Base-by-base conservation (phyloP, 2,329 filamentous ascomycete species). In the Dendrostoma leiphaemia region DNA sequence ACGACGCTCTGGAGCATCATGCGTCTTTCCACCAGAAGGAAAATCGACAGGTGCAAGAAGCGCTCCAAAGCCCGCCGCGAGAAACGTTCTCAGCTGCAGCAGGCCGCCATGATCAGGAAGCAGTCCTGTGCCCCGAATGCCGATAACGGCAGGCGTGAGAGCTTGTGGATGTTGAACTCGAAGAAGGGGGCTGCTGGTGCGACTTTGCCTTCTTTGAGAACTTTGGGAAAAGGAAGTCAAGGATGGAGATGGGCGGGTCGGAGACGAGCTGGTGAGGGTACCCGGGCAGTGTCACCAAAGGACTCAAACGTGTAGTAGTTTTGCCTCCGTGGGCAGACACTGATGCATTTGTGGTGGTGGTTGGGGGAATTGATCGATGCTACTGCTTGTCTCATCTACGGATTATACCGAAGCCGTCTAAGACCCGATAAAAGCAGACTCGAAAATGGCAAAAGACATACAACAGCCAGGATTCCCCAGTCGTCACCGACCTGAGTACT, bases 1-100 rank as follows among this genome's bases (percentile, higher is more conserved):
- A 65, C 69, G 54, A 61, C 48, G 8, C 41, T 48, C 9, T 50
- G 59, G 8, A 60, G 57, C 10, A 49, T 44, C 1, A 23, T 53
- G 13, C 56, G 61, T 4, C 32, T 48, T 40, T 26, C 38, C 13
- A 19, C 61, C 24, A 57, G 62, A 19, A 7, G 41, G 6, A 48
- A 51, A n/a, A 15, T 48, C 37, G 46, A 51, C 15, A 35, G 34
- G 9, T 50, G 45, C 49, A 40, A 41, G 2, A 41, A 55, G 24
- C 53, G 46, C 28, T 32, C 54, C 15, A 44, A 45, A 12, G 32
- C 44, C 44, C 31, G 48, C 23, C 53, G 51, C 23, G 51, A 59
- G 49, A 52, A 35, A 15, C 56, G 56, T 46, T 40, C 47, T 28
- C 59, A 59, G 48, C 51, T 54, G 3, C 54, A 59, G 51, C 57